Percentiles rank a stretch among this genome's conserved stretches.
These are phyloP conservation scores for Murraya koenigii DNA, from an alignment of 345 rosid species.

Conservation along the genomic window DNA sequence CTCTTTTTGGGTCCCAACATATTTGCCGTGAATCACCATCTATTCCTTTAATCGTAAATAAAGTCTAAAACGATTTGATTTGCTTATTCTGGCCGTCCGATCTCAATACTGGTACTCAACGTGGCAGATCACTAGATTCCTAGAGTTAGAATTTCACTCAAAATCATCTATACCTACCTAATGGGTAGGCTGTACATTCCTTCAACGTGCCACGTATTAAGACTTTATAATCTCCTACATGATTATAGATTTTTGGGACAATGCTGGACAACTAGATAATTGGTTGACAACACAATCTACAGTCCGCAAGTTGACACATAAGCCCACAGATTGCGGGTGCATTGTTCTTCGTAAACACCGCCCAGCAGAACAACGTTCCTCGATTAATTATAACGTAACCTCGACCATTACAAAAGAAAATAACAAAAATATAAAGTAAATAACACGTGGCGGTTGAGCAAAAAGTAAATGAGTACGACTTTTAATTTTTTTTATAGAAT, in stretches of 20 bases:
- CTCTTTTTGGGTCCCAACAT: background rate
- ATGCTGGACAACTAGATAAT: background rate
- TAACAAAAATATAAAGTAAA: background rate
- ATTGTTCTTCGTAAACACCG: background rate
- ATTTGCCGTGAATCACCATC: slow-evolving; percentile 22
- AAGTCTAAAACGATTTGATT: background rate
- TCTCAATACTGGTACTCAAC: background rate
- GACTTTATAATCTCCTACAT: background rate
- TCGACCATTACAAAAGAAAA: slow-evolving; percentile 8
- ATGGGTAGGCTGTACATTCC: slow-evolving; percentile 6
- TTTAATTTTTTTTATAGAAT: too few species aligned
- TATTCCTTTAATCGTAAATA: background rate
- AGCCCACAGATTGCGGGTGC: background rate
- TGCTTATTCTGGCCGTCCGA: slow-evolving; percentile 4
- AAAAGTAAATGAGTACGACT: slow-evolving; percentile 23
- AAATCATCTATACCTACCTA: slow-evolving; percentile 13
- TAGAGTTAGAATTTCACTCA: background rate
- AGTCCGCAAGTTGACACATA: background rate
- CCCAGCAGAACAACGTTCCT: background rate
- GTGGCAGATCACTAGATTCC: slow-evolving; percentile 11
- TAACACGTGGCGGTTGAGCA: slow-evolving; percentile 28
- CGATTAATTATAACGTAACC: background rate
- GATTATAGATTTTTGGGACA: background rate
- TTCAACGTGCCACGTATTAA: slow-evolving; percentile 18
- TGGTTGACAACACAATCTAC: background rate